Percentiles rank a stretch among this genome's conserved stretches.
Evolutionary conservation across 2,329 filamentous ascomycete genomes (phyloP).

Genomic region (Stenocarpella maydis): DNA sequence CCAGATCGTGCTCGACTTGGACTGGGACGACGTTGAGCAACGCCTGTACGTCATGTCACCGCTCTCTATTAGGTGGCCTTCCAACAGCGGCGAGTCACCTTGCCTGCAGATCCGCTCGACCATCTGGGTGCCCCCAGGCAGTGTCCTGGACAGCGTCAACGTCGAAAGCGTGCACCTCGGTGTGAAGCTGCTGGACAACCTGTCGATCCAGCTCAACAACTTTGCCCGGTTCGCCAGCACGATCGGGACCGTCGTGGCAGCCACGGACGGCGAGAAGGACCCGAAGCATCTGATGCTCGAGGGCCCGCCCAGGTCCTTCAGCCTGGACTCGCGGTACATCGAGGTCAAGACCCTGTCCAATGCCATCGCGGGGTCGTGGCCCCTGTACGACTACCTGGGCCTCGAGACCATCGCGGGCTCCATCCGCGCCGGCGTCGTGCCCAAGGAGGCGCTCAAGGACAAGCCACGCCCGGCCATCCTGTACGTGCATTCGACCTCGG

Average conservation of each 20-base stretch:
- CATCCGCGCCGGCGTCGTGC: constrained; percentile 51
- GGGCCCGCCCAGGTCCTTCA: constrained; percentile 47
- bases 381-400: constrained; percentile 57
- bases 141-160: constrained; percentile 48
- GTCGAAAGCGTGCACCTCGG: constrained; percentile 51
- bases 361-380: constrained; percentile 57
- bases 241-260: constrained; percentile 50
- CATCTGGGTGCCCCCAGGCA: constrained; percentile 53
- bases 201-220: constrained; percentile 47
- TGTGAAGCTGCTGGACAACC: constrained; percentile 50
- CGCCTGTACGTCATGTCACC: constrained; percentile 51
- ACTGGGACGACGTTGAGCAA: constrained; percentile 48
- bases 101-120: constrained; percentile 60
- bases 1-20: constrained; percentile 46
- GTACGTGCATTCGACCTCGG: constrained; percentile 53
- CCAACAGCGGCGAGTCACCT: constrained; percentile 40
- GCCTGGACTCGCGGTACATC: constrained; percentile 53
- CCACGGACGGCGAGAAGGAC: constrained; percentile 42
- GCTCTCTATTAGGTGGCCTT: constrained; percentile 38
- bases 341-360: constrained; percentile 53
- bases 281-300: constrained; percentile 38
- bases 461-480: constrained; percentile 51
- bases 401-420: constrained; percentile 55
- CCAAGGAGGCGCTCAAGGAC: constrained; percentile 48
- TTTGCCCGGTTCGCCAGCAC: constrained; percentile 46